Conservation (phyloP, 805 yeast genomes). For the Trichomonascus vanleenenianus region DNA sequence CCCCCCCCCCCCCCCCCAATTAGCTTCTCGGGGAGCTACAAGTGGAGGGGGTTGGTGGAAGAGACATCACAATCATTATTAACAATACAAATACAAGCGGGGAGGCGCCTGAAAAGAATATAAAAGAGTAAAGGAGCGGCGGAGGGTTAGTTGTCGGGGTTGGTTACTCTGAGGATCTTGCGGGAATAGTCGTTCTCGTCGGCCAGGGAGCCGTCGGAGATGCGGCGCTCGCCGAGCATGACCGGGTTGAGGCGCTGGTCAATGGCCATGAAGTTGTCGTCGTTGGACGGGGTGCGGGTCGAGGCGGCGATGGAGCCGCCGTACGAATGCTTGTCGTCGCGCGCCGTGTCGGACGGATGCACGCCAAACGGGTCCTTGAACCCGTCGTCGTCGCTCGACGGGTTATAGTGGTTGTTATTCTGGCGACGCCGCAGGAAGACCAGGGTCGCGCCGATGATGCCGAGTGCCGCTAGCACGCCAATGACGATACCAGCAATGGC, state of each 20-base stretch:
- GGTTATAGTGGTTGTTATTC: constrained; percentile 33
- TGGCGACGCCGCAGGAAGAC: constrained; percentile 38
- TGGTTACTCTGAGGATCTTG: constrained; percentile 78
- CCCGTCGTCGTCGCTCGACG: constrained; percentile 25
- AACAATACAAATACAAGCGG: background rate
- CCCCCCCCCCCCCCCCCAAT: no score
- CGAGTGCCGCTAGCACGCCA: constrained; percentile 43
- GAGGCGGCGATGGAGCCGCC: constrained; percentile 1
- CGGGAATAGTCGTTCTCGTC: constrained; percentile 78
- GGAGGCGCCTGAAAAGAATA: background rate
- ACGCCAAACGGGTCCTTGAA: constrained; percentile 27
- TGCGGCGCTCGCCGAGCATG: constrained; percentile 74
- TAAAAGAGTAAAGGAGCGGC: no score
- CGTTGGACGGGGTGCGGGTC: background rate
- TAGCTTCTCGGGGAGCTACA: background rate
- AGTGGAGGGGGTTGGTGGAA: background rate
- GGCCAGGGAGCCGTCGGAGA: constrained; percentile 79
- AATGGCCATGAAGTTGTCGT: constrained; percentile 26
- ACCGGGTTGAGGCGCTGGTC: constrained; percentile 68
- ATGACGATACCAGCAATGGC: constrained; percentile 58
- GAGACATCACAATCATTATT: background rate
- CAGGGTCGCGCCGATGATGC: constrained; percentile 33
- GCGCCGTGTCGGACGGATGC: no score
- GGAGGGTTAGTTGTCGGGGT: constrained; percentile 54
- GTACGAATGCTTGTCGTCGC: no score